Evolutionary conservation across 1,139 yeast genomes (phyloP).

Genomic region (Saccharomyces uvarum): DNA sequence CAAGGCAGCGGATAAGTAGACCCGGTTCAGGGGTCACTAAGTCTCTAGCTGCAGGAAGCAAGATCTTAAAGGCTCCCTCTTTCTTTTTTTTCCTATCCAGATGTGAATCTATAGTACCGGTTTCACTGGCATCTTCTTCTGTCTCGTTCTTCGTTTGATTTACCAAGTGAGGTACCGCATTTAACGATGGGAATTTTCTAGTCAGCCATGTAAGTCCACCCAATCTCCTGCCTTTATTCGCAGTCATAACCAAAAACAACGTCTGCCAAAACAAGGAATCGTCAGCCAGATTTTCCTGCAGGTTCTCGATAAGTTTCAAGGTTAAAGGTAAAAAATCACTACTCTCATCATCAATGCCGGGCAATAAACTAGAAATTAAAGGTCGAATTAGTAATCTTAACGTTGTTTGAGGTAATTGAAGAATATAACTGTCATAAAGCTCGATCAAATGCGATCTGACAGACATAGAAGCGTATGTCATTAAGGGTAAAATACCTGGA

Average conservation of each 20-base stretch:
- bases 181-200: constrained; percentile 55
- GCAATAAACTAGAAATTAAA: constrained; percentile 61
- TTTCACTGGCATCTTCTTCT: constrained; percentile 4
- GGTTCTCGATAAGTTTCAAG: constrained; percentile 49
- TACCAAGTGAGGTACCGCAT: constrained; percentile 29
- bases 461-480: constrained; percentile 81
- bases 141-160: constrained; percentile 6
- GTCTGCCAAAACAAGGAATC: constrained; percentile 83
- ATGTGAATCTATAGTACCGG: constrained; percentile 2
- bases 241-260: constrained; percentile 63
- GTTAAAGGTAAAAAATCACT: constrained; percentile 69
- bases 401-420: constrained; percentile 43
- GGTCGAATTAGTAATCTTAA: constrained; percentile 58
- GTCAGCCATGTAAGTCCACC: constrained; percentile 80
- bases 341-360: constrained; percentile 88
- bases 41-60: constrained; percentile 52
- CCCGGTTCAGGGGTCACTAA: constrained; percentile 74
- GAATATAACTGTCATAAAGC: constrained; percentile 49
- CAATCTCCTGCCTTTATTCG: constrained; percentile 67
- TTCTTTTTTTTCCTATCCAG: constrained; percentile 13
- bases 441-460: constrained; percentile 71
- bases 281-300: constrained; percentile 53
- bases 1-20: constrained; percentile 63
- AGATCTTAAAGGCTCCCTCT: constrained; percentile 19
- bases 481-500: constrained; percentile 79